Percentiles rank a stretch among this genome's conserved stretches.
Evolutionary conservation across 352 stramenopile species (phyloP).

Genomic region (Phytophthora litchii): DNA sequence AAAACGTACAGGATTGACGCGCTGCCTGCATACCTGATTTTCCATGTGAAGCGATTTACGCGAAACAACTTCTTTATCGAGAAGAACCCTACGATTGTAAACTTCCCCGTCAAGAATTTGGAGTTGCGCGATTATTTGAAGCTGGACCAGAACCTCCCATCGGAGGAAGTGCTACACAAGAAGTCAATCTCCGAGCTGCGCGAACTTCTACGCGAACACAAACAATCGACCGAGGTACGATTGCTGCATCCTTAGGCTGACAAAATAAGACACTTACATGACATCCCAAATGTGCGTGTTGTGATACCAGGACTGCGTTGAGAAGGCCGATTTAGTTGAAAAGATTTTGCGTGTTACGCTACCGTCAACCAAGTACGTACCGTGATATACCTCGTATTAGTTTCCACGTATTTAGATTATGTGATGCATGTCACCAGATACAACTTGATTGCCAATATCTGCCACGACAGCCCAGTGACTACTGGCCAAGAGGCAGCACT

Average conservation of each 20-base stretch:
- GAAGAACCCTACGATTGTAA: slow-evolving; percentile 99
- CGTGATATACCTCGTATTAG: background rate
- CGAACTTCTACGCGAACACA: slow-evolving; percentile 56
- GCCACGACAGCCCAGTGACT: slow-evolving; percentile 94
- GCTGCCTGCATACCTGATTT: slow-evolving; percentile 96
- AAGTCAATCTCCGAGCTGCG: slow-evolving; percentile 74
- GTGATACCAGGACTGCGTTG: slow-evolving; percentile 66
- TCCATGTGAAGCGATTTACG: slow-evolving; percentile 98
- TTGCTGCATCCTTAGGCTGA: background rate
- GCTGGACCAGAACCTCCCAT: slow-evolving; percentile 50
- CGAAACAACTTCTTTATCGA: slow-evolving; percentile 98
- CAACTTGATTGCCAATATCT: slow-evolving; percentile 98
- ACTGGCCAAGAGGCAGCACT: slow-evolving; percentile 89
- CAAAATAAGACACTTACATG: background rate
- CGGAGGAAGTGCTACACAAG: slow-evolving; percentile 57
- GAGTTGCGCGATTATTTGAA: slow-evolving; percentile 93
- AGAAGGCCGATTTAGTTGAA: slow-evolving; percentile 79
- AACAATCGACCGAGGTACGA: slow-evolving; percentile 50
- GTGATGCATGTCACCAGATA: slow-evolving; percentile 85
- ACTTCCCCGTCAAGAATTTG: slow-evolving; percentile 99
- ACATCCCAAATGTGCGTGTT: background rate
- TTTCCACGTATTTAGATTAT: slow-evolving; percentile 10
- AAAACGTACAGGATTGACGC: slow-evolving; percentile 94
- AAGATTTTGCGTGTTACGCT: slow-evolving; percentile 57
- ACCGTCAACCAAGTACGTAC: slow-evolving; percentile 68